Conservation (phyloP, 345 rosid species). For the Trapa bicornis region DNA sequence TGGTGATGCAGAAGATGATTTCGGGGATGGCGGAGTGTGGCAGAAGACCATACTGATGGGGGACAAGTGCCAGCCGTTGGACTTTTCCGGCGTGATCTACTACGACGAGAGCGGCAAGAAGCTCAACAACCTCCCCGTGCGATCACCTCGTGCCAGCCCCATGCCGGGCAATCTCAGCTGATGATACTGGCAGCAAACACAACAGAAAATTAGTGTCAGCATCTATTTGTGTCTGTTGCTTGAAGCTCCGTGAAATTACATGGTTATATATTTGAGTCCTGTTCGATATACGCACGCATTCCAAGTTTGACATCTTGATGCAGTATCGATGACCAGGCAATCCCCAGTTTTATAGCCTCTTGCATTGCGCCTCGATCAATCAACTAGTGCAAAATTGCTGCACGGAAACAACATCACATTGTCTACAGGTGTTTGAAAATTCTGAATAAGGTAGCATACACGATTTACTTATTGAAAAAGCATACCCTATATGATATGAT, state of each 20-base stretch:
- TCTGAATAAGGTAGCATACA: neutral
- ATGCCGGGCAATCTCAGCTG: slow-evolving; percentile 29
- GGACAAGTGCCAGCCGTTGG: slow-evolving; percentile 86
- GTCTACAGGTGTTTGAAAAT: neutral
- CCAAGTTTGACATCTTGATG: too few relatives aligned
- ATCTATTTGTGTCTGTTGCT: too few relatives aligned
- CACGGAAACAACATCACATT: neutral
- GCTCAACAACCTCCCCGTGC: slow-evolving; percentile 40
- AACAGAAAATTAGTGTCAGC: too few relatives aligned
- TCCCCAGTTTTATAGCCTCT: too few relatives aligned
- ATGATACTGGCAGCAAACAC: neutral
- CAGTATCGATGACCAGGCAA: too few relatives aligned
- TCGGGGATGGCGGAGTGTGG: slow-evolving; percentile 89
- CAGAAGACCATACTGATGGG: slow-evolving; percentile 87
- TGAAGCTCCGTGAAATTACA: too few relatives aligned
- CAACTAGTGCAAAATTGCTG: too few relatives aligned
- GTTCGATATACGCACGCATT: too few relatives aligned
- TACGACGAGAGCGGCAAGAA: slow-evolving; percentile 66
- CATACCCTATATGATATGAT: too few relatives aligned
- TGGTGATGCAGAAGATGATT: slow-evolving; percentile 10
- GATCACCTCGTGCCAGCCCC: slow-evolving; percentile 86
- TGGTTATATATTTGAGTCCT: too few relatives aligned
- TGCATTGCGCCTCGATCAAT: too few relatives aligned
- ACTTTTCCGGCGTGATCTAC: slow-evolving; percentile 79
- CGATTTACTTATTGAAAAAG: too few relatives aligned